These are phyloP conservation scores for Rhizopogon sp. DNA, from an alignment of 768 basidiomycete genomes.

Conservation along the genomic window DNA sequence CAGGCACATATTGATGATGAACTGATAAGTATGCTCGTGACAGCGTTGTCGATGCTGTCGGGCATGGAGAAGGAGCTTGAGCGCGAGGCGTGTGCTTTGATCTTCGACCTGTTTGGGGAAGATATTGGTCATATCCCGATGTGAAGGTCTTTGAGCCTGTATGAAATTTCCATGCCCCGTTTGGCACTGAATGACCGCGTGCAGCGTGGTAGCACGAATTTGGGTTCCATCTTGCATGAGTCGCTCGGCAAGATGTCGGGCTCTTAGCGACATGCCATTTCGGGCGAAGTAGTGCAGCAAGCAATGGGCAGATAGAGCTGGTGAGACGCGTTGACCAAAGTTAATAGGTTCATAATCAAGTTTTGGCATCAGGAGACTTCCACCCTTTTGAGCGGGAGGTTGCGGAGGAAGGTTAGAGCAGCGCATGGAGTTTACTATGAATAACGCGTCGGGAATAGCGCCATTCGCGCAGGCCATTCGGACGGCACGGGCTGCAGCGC, in stretches of 20 bases:
- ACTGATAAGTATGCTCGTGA: constrained; percentile 55
- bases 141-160: constrained; percentile 10
- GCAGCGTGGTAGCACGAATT: constrained; percentile 45
- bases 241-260: constrained; percentile 40
- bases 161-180: constrained; percentile 9
- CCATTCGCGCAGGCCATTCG: constrained; percentile 38
- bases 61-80: constrained; percentile 49
- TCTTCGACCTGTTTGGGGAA: constrained; percentile 32
- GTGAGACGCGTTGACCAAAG: constrained; percentile 48
- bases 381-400: constrained; percentile 4
- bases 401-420: constrained; percentile 25
- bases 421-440: constrained; percentile 54
- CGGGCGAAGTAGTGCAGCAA: constrained; percentile 64
- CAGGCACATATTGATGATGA: constrained; percentile 58
- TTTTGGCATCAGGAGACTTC: constrained; percentile 20
- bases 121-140: constrained; percentile 20
- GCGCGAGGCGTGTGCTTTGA: constrained; percentile 41
- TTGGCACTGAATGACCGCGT: constrained; percentile 32
- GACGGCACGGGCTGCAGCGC: constrained; percentile 47
- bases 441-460: constrained; percentile 45
- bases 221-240: constrained; percentile 52
- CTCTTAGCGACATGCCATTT: constrained; percentile 40
- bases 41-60: constrained; percentile 51
- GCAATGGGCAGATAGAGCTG: constrained; percentile 56
- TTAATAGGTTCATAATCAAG: constrained; percentile 37